Conservation (phyloP, 1,139 yeast genomes). For the Geotrichum bryndzae region DNA sequence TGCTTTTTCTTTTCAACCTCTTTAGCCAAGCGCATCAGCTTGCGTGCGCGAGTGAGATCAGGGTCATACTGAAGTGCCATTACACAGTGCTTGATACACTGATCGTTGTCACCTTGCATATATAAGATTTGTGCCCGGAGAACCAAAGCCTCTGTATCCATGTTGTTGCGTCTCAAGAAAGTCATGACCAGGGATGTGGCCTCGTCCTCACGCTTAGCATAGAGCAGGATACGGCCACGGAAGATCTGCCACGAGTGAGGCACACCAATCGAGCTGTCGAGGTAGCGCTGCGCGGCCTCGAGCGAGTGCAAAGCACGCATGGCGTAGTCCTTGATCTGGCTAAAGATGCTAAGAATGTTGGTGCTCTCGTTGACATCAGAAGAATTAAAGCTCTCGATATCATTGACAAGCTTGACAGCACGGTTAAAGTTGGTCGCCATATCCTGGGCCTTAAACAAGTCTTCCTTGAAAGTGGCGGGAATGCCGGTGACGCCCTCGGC, state of each 20-base stretch:
- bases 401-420: slow-evolving; percentile 30
- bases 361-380: slow-evolving; percentile 7
- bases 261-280: slow-evolving; percentile 33
- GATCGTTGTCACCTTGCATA: slow-evolving; percentile 37
- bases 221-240: slow-evolving; percentile 31
- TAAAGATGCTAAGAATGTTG: slow-evolving; percentile 10
- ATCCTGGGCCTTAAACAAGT: slow-evolving; percentile 32
- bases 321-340: slow-evolving; percentile 17
- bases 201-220: slow-evolving; percentile 33
- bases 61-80: slow-evolving; percentile 42
- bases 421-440: slow-evolving; percentile 34
- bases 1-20: slow-evolving; percentile 38
- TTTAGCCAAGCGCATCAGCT: slow-evolving; percentile 31
- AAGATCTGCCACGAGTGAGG: slow-evolving; percentile 37
- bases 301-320: slow-evolving; percentile 35
- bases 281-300: slow-evolving; percentile 36
- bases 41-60: slow-evolving; percentile 36
- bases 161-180: slow-evolving; percentile 34
- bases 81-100: slow-evolving; percentile 37
- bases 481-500: slow-evolving; percentile 18
- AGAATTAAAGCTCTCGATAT: slow-evolving; percentile 17
- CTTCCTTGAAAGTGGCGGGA: slow-evolving; percentile 30
- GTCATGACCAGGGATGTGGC: slow-evolving; percentile 37
- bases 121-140: slow-evolving; percentile 38
- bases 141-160: slow-evolving; percentile 38